phyloP scores from a whole-genome alignment of 768 basidiomycete species.

The Pleurotus eryngii region DNA sequence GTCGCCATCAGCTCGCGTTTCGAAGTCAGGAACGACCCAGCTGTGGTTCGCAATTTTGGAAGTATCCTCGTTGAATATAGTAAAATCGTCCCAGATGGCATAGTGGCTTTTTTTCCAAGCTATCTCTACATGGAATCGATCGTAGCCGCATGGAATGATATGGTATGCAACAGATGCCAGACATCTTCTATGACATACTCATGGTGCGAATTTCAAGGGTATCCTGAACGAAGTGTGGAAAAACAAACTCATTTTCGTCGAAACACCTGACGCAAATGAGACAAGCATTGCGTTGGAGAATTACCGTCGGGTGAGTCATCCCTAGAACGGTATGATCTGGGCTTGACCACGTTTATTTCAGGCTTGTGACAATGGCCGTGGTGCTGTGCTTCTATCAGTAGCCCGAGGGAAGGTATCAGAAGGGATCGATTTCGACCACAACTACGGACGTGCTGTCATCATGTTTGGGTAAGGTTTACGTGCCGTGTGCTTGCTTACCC shows the following conservation, averaged over 20 bases:
- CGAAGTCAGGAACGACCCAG: conserved; percentile 98
- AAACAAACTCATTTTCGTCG: conserved; percentile 97
- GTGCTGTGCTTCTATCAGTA: conserved; percentile 93
- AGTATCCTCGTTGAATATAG: conserved; percentile 98
- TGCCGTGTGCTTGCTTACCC: background rate
- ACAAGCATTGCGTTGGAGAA: conserved; percentile 98
- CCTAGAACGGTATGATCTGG: background rate
- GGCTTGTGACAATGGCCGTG: conserved; percentile 99
- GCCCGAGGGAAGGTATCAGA: conserved; percentile 99
- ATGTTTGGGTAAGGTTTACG: conserved; percentile 86
- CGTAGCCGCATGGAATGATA: conserved; percentile 99
- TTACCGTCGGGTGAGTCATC: conserved; percentile 66
- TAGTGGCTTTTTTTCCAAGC: conserved; percentile 98
- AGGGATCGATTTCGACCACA: conserved; percentile 99
- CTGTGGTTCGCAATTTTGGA: conserved; percentile 98
- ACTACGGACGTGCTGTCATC: conserved; percentile 97
- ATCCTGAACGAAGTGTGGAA: conserved; percentile 99
- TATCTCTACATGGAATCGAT: conserved; percentile 99
- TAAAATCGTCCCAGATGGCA: conserved; percentile 96
- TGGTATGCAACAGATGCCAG: conserved; percentile 58
- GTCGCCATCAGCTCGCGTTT: conserved; percentile 98
- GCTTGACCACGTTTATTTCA: conserved; percentile 25
- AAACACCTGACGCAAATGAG: conserved; percentile 98
- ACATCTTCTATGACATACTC: background rate
- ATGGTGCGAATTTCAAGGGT: conserved; percentile 51